Evolutionary conservation across 352 stramenopile species (phyloP).

Genomic region (Pilasporangium apinafurcum): DNA sequence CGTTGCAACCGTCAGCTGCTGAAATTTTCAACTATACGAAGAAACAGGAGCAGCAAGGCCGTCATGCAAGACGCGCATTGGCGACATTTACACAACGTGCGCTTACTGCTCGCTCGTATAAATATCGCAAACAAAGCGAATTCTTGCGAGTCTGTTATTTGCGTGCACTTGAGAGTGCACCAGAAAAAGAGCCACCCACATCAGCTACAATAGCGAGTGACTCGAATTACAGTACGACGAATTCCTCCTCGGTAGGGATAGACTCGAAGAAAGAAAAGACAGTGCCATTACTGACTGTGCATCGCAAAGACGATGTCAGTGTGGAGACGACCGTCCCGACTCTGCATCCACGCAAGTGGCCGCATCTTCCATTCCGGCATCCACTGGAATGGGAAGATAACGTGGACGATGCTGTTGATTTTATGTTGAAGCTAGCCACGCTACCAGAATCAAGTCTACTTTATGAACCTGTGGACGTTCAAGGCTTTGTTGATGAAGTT

Average conservation of each 20-base stretch:
- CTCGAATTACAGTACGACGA: too few relatives aligned
- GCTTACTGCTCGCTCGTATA: conserved; percentile 37
- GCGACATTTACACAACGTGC: conserved; percentile 26
- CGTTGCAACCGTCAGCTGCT: neutral
- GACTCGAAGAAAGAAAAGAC: neutral
- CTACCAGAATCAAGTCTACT: conserved; percentile 49
- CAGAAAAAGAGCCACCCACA: conserved; percentile 15
- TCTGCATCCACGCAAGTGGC: conserved; percentile 58
- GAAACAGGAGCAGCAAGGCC: conserved; percentile 3
- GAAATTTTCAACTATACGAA: neutral
- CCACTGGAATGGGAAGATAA: conserved; percentile 42
- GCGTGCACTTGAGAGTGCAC: conserved; percentile 34
- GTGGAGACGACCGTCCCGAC: conserved; percentile 36
- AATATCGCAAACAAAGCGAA: conserved; percentile 53
- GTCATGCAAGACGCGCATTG: conserved; percentile 20
- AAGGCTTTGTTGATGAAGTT: conserved; percentile 23
- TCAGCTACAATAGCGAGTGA: conserved; percentile 5
- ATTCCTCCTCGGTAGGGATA: too few relatives aligned
- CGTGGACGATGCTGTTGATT: conserved; percentile 27
- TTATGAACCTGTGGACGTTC: conserved; percentile 58
- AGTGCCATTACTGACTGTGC: conserved; percentile 9
- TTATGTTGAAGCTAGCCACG: conserved; percentile 36
- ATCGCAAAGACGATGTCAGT: conserved; percentile 27
- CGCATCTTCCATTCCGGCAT: conserved; percentile 51
- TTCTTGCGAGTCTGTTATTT: conserved; percentile 60